Evolutionary conservation across 2,329 filamentous ascomycete genomes (phyloP).

Genomic region (Pezicula rhizophila): DNA sequence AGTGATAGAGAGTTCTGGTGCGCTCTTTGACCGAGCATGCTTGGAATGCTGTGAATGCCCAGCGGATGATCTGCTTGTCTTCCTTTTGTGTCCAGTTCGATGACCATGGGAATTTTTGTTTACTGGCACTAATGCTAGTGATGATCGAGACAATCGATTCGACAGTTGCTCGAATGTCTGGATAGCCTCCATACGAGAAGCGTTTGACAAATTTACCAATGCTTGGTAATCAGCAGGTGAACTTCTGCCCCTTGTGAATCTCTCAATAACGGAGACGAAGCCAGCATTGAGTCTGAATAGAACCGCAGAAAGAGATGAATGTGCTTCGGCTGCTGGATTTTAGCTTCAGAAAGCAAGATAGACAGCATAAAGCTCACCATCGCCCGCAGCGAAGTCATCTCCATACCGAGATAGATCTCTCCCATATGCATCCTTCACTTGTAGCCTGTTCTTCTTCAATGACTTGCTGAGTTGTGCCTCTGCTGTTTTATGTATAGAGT

Average conservation of each 20-base stretch:
- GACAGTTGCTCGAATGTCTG: conserved; percentile 43
- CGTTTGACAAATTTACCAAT: conserved; percentile 40
- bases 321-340: conserved; percentile 19
- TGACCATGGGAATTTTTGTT: not conserved
- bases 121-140: conserved; percentile 7
- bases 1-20: conserved; percentile 13
- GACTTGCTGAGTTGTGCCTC: conserved; percentile 32
- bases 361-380: conserved; percentile 33
- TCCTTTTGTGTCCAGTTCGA: conserved; percentile 6
- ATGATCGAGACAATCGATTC: conserved; percentile 24
- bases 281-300: conserved; percentile 37
- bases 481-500: conserved; percentile 30
- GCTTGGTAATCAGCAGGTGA: conserved; percentile 39
- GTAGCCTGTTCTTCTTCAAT: conserved; percentile 18
- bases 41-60: not conserved
- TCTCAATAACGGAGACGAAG: conserved; percentile 34
- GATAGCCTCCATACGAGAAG: conserved; percentile 42
- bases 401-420: conserved; percentile 35
- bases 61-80: not conserved
- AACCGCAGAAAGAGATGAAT: conserved; percentile 26
- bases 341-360: not conserved
- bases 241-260: conserved; percentile 28
- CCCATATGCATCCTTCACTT: conserved; percentile 38
- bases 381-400: conserved; percentile 38
- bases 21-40: conserved; percentile 14